These are phyloP conservation scores for Plasmodium cynomolgi DNA, from an alignment of 169 alveolate genomes.

Conservation along the genomic window DNA sequence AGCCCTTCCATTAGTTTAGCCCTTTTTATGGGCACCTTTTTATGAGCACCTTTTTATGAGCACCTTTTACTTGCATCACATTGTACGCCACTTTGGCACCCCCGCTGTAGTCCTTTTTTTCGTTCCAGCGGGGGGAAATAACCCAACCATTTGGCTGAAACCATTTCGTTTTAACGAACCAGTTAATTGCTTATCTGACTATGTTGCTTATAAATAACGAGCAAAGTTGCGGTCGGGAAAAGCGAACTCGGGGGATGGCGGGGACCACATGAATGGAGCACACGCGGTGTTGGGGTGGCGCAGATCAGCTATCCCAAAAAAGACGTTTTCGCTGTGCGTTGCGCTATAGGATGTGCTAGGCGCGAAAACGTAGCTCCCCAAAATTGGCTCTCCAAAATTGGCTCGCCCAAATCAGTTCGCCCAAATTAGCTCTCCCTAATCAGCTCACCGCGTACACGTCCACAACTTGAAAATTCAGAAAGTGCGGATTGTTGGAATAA, in stretches of 20 bases:
- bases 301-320: background rate
- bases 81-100: background rate
- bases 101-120: background rate
- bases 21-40: background rate
- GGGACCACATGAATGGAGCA: background rate
- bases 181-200: background rate
- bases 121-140: background rate
- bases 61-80: background rate
- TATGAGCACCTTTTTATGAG: background rate
- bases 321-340: too few relatives aligned
- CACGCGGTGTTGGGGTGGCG: background rate
- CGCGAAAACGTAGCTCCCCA: too few relatives aligned
- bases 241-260: background rate
- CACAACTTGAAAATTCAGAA: slow-evolving; percentile 42
- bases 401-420: background rate
- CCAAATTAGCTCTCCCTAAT: background rate
- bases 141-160: background rate
- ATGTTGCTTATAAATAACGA: background rate
- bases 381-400: too few relatives aligned
- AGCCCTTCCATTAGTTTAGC: background rate
- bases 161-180: background rate
- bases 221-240: background rate
- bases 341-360: too few relatives aligned
- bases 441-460: slow-evolving; percentile 24
- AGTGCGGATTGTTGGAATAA: slow-evolving; percentile 55